Conservation (phyloP, 2,329 filamentous ascomycete genomes). For the Aspergillus tamarii region DNA sequence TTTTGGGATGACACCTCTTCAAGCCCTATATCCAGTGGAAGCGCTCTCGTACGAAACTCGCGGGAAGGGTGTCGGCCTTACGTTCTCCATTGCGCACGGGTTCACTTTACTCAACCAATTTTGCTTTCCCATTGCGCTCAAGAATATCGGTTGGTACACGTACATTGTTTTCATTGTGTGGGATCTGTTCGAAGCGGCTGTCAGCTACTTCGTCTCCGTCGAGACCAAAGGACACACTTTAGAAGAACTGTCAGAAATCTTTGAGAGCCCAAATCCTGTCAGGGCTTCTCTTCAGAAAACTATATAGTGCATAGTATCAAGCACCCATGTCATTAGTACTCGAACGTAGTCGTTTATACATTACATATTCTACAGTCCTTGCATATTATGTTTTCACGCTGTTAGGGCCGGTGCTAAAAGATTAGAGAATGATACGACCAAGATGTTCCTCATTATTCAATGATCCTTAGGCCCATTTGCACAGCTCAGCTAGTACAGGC, state of each 20-base stretch:
- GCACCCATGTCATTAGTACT: not conserved
- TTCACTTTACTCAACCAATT: conserved; percentile 53
- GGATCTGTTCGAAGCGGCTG: conserved; percentile 30
- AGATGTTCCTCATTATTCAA: not conserved
- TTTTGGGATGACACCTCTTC: conserved; percentile 50
- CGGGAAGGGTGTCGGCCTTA: conserved; percentile 60
- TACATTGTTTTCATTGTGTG: conserved; percentile 54
- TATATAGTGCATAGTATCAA: not conserved
- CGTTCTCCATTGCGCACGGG: conserved; percentile 48
- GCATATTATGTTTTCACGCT: not conserved
- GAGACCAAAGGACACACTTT: conserved; percentile 57
- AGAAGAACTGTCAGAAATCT: conserved; percentile 56
- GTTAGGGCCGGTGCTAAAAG: not conserved
- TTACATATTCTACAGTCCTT: not conserved
- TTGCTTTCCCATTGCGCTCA: conserved; percentile 52
- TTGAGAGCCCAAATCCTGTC: conserved; percentile 54
- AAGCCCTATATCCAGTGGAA: conserved; percentile 57
- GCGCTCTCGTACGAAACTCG: conserved; percentile 58
- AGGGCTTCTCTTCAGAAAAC: conserved; percentile 48
- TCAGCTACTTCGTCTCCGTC: conserved; percentile 52
- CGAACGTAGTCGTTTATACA: not conserved
- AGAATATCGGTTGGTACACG: conserved; percentile 57
- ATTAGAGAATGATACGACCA: not conserved
- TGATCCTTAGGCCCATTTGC: accelerated
- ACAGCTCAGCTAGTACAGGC: accelerated